Percentiles rank a stretch among this genome's conserved stretches.
These are phyloP conservation scores for Gossypium armourianum DNA, from an alignment of 441 rosid genomes.

Conservation along the genomic window DNA sequence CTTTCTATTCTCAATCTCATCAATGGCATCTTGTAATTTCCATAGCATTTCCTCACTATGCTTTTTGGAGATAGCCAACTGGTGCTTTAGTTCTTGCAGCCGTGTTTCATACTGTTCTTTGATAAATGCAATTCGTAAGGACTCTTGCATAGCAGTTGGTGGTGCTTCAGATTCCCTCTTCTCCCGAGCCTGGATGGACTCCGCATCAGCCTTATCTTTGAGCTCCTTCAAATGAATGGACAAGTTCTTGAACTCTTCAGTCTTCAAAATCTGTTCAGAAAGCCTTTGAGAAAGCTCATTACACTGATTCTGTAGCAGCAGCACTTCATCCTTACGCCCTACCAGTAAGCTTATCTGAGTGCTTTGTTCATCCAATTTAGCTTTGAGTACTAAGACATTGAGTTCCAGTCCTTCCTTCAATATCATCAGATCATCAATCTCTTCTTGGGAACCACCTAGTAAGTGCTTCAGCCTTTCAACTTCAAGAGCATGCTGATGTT, in stretches of 20 bases:
- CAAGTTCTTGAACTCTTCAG: constrained; percentile 81
- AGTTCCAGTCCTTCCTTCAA: constrained; percentile 55
- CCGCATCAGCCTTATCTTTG: constrained; percentile 76
- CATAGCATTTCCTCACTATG: constrained; percentile 81
- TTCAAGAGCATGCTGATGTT: constrained; percentile 34
- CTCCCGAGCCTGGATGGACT: constrained; percentile 43
- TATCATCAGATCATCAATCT: constrained; percentile 43
- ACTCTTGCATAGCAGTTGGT: constrained; percentile 63
- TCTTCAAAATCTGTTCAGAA: constrained; percentile 69
- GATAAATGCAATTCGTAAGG: constrained; percentile 89
- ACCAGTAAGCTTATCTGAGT: constrained; percentile 28
- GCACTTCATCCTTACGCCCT: constrained; percentile 31
- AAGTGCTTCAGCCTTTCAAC: constrained; percentile 41
- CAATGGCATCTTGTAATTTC: constrained; percentile 83
- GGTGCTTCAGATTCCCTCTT: constrained; percentile 48
- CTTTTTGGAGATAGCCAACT: constrained; percentile 70
- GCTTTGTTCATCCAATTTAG: constrained; percentile 44
- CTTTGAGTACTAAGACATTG: constrained; percentile 40
- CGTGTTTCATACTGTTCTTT: constrained; percentile 86
- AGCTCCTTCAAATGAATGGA: constrained; percentile 75
- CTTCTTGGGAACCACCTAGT: constrained; percentile 40
- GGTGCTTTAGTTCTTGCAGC: constrained; percentile 79
- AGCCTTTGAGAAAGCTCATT: constrained; percentile 56
- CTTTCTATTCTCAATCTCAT: constrained; percentile 67
- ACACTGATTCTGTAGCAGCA: constrained; percentile 37